Conservation (phyloP, 2,329 filamentous ascomycete species). For the Aureobasidium sp. region DNA sequence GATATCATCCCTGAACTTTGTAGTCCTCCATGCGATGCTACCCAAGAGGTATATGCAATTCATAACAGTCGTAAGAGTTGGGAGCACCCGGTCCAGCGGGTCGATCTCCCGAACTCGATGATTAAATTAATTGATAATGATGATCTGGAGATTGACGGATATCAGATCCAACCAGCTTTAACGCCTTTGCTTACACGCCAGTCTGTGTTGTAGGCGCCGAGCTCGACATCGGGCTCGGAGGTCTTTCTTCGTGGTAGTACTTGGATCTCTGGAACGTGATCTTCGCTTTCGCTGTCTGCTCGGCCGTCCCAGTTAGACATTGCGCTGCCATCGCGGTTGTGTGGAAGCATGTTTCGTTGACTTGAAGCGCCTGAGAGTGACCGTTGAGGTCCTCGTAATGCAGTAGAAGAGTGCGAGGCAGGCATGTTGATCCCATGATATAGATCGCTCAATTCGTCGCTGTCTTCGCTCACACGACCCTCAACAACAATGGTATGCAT, state of each 20-base stretch:
- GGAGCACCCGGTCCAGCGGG: not conserved
- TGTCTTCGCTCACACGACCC: not conserved
- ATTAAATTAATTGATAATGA: not conserved
- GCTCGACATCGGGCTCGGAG: not conserved
- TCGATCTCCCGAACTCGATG: not conserved
- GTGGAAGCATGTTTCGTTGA: not conserved
- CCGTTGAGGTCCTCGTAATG: not conserved
- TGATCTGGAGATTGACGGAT: not conserved
- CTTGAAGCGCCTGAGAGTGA: not conserved
- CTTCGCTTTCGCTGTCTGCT: not conserved
- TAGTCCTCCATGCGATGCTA: not conserved
- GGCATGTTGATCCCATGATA: not conserved
- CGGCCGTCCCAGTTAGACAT: not conserved
- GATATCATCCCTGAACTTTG: not conserved
- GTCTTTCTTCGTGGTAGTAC: not conserved
- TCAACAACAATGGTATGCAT: not conserved
- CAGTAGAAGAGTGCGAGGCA: not conserved
- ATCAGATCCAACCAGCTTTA: conserved; percentile 5
- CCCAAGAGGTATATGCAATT: not conserved
- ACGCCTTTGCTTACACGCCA: conserved; percentile 6
- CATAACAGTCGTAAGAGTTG: not conserved
- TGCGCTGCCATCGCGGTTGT: not conserved
- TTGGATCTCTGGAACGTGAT: not conserved
- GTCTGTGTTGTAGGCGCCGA: not conserved
- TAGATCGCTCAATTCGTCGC: not conserved